Evolutionary conservation across 805 yeast species (phyloP), one percentile per base, ranked within the genome.

Genomic region (Cyberlindnera lachancei): DNA sequence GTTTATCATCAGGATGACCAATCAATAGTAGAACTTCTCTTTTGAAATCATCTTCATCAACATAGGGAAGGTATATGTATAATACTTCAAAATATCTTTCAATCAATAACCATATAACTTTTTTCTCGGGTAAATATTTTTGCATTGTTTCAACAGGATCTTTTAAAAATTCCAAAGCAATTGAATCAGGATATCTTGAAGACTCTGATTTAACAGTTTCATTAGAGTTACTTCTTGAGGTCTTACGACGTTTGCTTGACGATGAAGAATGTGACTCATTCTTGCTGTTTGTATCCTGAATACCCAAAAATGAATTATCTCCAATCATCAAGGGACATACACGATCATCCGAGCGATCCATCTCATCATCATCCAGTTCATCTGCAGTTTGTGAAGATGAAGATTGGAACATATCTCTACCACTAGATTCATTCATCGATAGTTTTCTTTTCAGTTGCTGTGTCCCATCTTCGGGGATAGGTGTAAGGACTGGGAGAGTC

Each of bases 11-110:
- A 14, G 45, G 41, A 1, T 52, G 32, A 11, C 76, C 80, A 20
- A 76, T 54, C 6, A 75, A 64, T 16, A 62, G 48, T 2, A 56
- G 42, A 13, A 75, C 51, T 30, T 67, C 66, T 14, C 42, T 42
- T 33, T 64, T 64, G 48, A 74, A 72, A 8, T 60, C 59, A 32
- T 44, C 57, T 48, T 79, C 85, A 52, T 79, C 86, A 21, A 79
- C 55, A 40, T 70, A 75, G 3, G 92, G 88, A 44, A 79, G 61
- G 35, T 70, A 76, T 11, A 82, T 69, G 49, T 81, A 81, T 5
- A 79, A 55, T 21, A 66, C 62, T 9, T 63, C 64, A 48, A 80
- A 80, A 41, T 72, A 80, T 40, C 76, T 59, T 37, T 76, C 73
- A 18, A 79, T 56, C 30, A 76, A 58, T 27, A 65, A 46, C 73